These are phyloP conservation scores for Endothia cerciana DNA, from an alignment of 2,329 filamentous ascomycete genomes.

Conservation along the genomic window DNA sequence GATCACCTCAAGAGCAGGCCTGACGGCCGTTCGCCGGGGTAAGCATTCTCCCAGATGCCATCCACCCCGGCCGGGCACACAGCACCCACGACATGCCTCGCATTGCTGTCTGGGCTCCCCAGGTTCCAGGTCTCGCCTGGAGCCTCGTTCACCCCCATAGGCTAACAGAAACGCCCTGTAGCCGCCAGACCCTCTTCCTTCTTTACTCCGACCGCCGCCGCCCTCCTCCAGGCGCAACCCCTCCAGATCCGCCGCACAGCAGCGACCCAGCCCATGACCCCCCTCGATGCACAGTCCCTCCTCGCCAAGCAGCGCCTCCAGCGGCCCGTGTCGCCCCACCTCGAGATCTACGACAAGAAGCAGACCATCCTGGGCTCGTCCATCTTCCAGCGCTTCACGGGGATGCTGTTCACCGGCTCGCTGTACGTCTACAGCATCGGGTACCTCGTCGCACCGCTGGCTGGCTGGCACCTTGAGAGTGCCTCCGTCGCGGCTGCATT, in stretches of 20 bases:
- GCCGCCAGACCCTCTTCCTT: constrained; percentile 51
- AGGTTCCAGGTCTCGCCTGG: not conserved
- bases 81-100: constrained; percentile 11
- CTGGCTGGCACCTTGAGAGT: constrained; percentile 67
- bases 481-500: constrained; percentile 64
- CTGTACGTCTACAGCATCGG: constrained; percentile 81
- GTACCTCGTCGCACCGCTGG: constrained; percentile 78
- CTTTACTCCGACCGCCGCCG: constrained; percentile 53
- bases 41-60: constrained; percentile 34
- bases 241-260: constrained; percentile 50
- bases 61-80: constrained; percentile 5
- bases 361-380: constrained; percentile 82
- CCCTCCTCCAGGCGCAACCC: constrained; percentile 39
- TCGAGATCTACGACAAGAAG: constrained; percentile 82
- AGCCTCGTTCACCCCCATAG: not conserved
- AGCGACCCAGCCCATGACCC: constrained; percentile 61
- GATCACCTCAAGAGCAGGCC: constrained; percentile 61
- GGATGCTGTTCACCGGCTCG: constrained; percentile 68
- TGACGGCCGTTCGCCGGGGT: constrained; percentile 64
- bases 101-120: not conserved
- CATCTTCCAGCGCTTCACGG: constrained; percentile 83
- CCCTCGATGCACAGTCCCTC: constrained; percentile 61
- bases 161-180: constrained; percentile 22
- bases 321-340: constrained; percentile 84
- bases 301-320: constrained; percentile 79